These are phyloP conservation scores for Candida succiphila DNA, from an alignment of 805 yeast species.

Conservation along the genomic window DNA sequence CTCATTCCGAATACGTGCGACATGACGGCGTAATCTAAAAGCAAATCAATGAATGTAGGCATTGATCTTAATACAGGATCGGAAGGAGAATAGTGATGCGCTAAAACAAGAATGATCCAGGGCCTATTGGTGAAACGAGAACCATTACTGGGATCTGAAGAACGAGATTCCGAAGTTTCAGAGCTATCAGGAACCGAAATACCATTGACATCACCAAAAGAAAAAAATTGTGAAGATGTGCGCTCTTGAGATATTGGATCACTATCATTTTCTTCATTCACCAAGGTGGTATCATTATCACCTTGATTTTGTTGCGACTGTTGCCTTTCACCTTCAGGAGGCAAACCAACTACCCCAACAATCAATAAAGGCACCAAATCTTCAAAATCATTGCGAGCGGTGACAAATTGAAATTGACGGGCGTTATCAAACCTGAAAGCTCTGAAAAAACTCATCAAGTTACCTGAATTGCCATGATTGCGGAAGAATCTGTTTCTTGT, in stretches of 20 bases:
- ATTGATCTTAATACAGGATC: conserved; percentile 35
- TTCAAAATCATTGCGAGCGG: conserved; percentile 7
- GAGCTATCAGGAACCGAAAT: not conserved
- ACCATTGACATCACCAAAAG: not conserved
- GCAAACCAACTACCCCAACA: conserved; percentile 20
- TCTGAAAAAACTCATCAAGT: conserved; percentile 26
- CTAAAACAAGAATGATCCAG: conserved; percentile 57
- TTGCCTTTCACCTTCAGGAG: conserved; percentile 2
- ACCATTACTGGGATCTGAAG: not conserved
- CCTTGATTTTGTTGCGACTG: not conserved
- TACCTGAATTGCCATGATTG: not conserved
- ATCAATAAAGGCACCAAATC: conserved; percentile 18
- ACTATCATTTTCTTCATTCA: not conserved
- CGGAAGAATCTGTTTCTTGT: not conserved
- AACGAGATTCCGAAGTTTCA: not conserved
- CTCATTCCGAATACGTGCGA: too few species aligned
- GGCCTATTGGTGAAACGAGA: conserved; percentile 21
- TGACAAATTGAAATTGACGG: conserved; percentile 7
- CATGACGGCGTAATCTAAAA: conserved; percentile 4
- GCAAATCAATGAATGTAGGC: conserved; percentile 15
- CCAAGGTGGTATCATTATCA: not conserved
- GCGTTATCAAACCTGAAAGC: conserved; percentile 30
- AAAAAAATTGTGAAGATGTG: not conserved
- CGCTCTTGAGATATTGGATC: not conserved
- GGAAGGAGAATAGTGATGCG: conserved; percentile 35